phyloP scores from a whole-genome alignment of 2,329 filamentous ascomycete species.

The Hysterium pulicare region DNA sequence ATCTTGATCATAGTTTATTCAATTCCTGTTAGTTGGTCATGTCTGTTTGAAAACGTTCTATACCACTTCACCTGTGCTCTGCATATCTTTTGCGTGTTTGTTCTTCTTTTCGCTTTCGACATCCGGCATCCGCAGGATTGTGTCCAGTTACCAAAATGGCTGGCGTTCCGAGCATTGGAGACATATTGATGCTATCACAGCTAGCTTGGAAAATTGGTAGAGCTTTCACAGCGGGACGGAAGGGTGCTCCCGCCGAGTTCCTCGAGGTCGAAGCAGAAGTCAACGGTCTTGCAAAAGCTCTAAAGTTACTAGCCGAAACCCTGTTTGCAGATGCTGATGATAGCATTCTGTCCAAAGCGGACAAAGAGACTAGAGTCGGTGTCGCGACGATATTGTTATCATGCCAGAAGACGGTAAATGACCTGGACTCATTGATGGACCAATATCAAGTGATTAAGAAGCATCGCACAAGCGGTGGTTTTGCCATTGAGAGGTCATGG shows the following conservation, averaged over 20 bases:
- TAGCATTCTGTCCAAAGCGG: conserved; percentile 33
- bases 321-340: conserved; percentile 36
- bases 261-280: conserved; percentile 42
- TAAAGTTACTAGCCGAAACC: conserved; percentile 45
- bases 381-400: conserved; percentile 39
- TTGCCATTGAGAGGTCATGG: conserved; percentile 44
- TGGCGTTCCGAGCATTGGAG: conserved; percentile 36
- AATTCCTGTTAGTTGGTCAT: no score
- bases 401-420: conserved; percentile 39
- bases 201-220: conserved; percentile 45
- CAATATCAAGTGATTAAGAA: conserved; percentile 45
- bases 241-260: conserved; percentile 41
- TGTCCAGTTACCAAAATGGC: conserved; percentile 22
- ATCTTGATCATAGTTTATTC: no score
- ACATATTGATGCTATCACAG: conserved; percentile 47
- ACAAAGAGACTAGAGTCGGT: conserved; percentile 32
- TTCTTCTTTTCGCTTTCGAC: no score
- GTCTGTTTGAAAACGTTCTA: no score
- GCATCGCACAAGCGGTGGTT: conserved; percentile 38
- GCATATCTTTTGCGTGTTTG: no score
- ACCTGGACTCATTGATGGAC: conserved; percentile 45
- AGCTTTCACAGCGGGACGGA: conserved; percentile 42
- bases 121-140: no score
- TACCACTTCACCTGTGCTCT: no score
- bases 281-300: conserved; percentile 39